phyloP scores from a whole-genome alignment of 73 alveolate species.

The Paraurostyla sp. region DNA sequence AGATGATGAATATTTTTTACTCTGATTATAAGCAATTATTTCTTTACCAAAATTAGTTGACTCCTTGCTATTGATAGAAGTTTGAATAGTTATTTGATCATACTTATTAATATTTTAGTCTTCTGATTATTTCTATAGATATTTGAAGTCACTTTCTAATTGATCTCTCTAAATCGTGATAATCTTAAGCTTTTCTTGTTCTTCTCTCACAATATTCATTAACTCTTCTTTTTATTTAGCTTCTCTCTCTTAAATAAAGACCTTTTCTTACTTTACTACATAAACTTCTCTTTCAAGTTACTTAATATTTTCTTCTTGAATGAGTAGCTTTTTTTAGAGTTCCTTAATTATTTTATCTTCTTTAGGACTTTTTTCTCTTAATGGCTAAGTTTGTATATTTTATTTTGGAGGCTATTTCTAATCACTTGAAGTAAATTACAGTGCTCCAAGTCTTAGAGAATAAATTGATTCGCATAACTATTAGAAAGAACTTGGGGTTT shows the following conservation, averaged over 20 bases:
- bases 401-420: neutral
- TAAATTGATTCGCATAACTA: conserved; percentile 35
- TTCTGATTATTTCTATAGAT: neutral
- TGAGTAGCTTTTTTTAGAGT: neutral
- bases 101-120: neutral
- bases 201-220: neutral
- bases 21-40: no score
- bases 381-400: neutral
- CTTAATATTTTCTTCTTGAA: neutral
- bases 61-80: no score
- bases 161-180: neutral
- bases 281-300: neutral
- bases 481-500: conserved; percentile 53
- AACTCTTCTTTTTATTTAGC: neutral
- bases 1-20: no score
- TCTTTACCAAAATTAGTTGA: no score
- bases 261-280: conserved; percentile 26
- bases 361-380: neutral
- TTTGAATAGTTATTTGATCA: no score
- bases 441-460: conserved; percentile 43
- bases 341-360: neutral
- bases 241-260: neutral
- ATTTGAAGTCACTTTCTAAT: neutral
- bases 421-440: conserved; percentile 42
- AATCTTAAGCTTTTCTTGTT: neutral